Percentiles rank a stretch among this genome's conserved stretches.
These are phyloP conservation scores for Fusarium lateritium DNA, from an alignment of 2,329 filamentous ascomycete genomes.

Conservation along the genomic window DNA sequence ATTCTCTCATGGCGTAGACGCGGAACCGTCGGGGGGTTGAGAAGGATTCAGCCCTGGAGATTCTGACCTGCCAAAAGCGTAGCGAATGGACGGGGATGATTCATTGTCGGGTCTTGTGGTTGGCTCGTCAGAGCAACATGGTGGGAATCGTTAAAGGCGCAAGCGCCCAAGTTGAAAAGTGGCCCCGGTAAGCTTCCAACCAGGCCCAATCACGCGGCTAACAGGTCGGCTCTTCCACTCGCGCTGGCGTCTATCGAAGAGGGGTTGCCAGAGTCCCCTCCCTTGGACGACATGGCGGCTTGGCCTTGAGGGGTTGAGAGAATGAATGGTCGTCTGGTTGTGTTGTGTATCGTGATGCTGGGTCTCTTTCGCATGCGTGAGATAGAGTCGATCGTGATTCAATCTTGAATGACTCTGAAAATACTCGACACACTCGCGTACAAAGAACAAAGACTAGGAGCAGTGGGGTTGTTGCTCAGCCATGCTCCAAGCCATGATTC, in stretches of 20 bases:
- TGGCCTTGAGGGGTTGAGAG: constrained; percentile 29
- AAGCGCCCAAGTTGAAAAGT: constrained; percentile 43
- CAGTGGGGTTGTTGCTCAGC: constrained; percentile 41
- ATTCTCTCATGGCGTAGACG: constrained; percentile 41
- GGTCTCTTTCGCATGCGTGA: background rate
- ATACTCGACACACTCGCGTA: constrained; percentile 9
- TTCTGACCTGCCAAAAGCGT: constrained; percentile 28
- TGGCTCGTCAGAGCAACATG: constrained; percentile 36
- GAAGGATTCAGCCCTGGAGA: constrained; percentile 41
- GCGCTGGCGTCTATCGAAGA: constrained; percentile 52
- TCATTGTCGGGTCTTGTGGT: constrained; percentile 36
- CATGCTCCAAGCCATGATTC: constrained; percentile 36
- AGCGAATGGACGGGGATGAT: constrained; percentile 31
- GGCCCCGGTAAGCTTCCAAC: constrained; percentile 32
- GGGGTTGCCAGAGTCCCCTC: constrained; percentile 27
- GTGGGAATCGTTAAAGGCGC: constrained; percentile 50
- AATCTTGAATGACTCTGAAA: constrained; percentile 1
- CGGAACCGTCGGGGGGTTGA: constrained; percentile 27
- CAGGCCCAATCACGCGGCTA: constrained; percentile 51
- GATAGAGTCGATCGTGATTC: constrained; percentile 8
- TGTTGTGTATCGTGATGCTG: constrained; percentile 3
- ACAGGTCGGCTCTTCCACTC: constrained; percentile 49
- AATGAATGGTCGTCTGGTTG: constrained; percentile 18
- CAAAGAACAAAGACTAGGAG: constrained; percentile 10
- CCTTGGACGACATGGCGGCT: constrained; percentile 31